Evolutionary conservation across 2,329 filamentous ascomycete species (phyloP).

Genomic region (Fusarium staphyleae): DNA sequence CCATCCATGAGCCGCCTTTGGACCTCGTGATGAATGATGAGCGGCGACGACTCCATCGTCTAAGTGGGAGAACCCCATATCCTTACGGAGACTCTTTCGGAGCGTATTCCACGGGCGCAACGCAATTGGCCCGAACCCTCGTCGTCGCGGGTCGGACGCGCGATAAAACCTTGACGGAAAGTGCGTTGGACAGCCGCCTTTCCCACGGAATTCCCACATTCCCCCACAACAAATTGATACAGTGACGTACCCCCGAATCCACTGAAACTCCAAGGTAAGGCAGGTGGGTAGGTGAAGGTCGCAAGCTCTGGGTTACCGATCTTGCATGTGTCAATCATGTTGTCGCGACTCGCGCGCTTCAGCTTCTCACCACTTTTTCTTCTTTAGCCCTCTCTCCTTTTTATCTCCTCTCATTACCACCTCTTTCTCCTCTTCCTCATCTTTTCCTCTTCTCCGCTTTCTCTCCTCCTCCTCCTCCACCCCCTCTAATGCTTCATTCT

Average conservation of each 20-base stretch:
- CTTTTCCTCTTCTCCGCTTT: not conserved
- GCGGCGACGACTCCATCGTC: slow-evolving; percentile 3
- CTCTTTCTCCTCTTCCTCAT: not conserved
- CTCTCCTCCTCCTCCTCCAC: not conserved
- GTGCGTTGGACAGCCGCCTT: not conserved
- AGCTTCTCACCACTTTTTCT: slow-evolving; percentile 6
- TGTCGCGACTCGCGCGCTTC: slow-evolving; percentile 10
- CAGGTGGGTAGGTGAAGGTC: not conserved
- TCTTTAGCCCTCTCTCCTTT: slow-evolving; percentile 3
- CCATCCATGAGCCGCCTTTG: slow-evolving; percentile 17
- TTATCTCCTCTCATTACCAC: not conserved
- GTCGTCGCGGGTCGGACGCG: not conserved
- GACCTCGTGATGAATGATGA: slow-evolving; percentile 10
- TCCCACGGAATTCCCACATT: slow-evolving; percentile 7
- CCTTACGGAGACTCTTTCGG: not conserved
- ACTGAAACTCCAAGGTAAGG: not conserved
- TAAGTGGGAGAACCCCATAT: not conserved
- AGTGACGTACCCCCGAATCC: slow-evolving; percentile 13
- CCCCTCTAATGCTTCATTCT: not conserved
- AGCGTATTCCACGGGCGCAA: not conserved
- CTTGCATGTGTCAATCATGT: slow-evolving; percentile 11
- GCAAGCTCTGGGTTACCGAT: not conserved
- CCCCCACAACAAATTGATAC: slow-evolving; percentile 8
- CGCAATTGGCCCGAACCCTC: not conserved
- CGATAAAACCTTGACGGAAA: slow-evolving; percentile 7